phyloP scores from a whole-genome alignment of 169 alveolate genomes.

The Cryptosporidium sp. region DNA sequence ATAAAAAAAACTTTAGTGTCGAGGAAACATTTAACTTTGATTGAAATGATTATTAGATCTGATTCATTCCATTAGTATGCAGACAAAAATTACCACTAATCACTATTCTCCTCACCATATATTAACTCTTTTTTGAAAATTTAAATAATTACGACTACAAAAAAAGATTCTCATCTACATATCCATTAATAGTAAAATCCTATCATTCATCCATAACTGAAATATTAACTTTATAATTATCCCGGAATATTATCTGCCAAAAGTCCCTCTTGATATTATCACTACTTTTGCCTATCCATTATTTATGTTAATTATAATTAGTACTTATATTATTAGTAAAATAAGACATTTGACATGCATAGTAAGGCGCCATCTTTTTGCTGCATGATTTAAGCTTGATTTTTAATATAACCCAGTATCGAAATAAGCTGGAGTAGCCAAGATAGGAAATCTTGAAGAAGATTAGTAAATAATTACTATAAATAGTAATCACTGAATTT shows the following conservation, averaged over 20 bases:
- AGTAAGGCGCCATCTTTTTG: slow-evolving; percentile 17
- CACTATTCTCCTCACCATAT: neutral
- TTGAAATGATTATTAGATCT: neutral
- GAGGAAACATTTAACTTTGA: neutral
- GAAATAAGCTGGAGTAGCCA: slow-evolving; percentile 1
- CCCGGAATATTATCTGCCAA: neutral
- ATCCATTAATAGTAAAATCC: neutral
- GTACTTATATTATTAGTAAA: neutral
- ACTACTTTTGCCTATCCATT: neutral
- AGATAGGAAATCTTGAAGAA: neutral
- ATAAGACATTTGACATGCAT: slow-evolving; percentile 31
- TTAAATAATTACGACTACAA: no score
- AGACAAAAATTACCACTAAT: neutral
- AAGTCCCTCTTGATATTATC: no score
- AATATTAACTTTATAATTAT: neutral
- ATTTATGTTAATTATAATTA: neutral
- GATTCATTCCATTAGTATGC: neutral
- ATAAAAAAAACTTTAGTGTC: neutral
- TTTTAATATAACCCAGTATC: neutral
- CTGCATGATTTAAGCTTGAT: slow-evolving; percentile 32
- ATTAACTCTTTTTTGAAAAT: neutral
- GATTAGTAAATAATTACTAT: neutral
- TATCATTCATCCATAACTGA: neutral
- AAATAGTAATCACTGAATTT: neutral
- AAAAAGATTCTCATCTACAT: neutral